Evolutionary conservation across 2,329 filamentous ascomycete genomes (phyloP), one percentile per base, ranked within the genome.

Genomic region (Fusarium sp.): DNA sequence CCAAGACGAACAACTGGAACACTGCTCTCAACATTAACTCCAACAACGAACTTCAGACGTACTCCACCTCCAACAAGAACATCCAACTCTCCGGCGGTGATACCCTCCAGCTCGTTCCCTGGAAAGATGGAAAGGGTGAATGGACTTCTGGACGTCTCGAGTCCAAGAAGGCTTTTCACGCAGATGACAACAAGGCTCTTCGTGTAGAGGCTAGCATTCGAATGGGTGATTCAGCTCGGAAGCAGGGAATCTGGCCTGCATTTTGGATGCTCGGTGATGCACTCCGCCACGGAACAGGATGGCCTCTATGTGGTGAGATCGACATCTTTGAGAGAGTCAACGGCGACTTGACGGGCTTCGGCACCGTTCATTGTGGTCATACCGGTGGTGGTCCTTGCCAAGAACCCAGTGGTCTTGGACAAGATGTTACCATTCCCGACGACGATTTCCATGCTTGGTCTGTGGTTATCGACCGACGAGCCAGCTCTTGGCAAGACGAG

Each of bases 91-190:
- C 83, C 11, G 86, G 86, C 14, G 85, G 84, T 42, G 70, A 79
- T n/a, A 87, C 86, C 0, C 77, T 88, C 15, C 86, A 88, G 76
- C 80, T 88, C 57, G 82, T 87, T 1, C 86, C 86, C 15, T 83
- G 81, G 73, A 77, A 78, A 58, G 78, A 82, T 42, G 55, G 76
- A 52, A 73, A 76, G 14, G 80, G 81, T 8, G 70, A 79, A 18
- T 87, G 85, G 85, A 86, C 85, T 0, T 87, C 85, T 10, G 85
- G 83, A 15, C 83, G 85, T 27, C 76, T 87, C 73, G 85, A 87
- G 78, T 82, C 81, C 67, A 82, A 78, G 64, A 82, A 83, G 73
- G 78, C 81, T 7, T 87, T 84, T 78, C 83, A 81, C 5, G 84
- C 85, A 1, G 46, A 77, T 18, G 75, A 80, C 3, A 83, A 83